phyloP scores from a whole-genome alignment of 108 stramenopile species.

The Cyclotella choctawhatcheeana region DNA sequence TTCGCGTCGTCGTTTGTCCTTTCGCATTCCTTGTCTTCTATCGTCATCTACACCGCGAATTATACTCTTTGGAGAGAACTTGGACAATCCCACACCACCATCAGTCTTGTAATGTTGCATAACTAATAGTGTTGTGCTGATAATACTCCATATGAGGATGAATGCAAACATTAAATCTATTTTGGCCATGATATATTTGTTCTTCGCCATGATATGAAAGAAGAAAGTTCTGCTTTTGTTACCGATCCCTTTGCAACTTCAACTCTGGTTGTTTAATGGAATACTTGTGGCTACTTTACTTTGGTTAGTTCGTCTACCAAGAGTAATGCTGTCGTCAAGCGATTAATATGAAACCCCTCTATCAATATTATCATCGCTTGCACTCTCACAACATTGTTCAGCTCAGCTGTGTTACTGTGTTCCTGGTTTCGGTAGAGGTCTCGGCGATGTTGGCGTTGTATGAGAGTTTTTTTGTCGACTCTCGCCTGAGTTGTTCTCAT shows the following conservation, averaged over 20 bases:
- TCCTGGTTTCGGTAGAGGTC: too few species aligned
- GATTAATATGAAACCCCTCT: too few species aligned
- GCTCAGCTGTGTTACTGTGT: too few species aligned
- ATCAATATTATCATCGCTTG: too few species aligned
- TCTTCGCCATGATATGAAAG: constrained; percentile 5
- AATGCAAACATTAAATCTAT: constrained; percentile 22
- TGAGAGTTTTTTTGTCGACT: too few species aligned
- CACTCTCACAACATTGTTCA: too few species aligned
- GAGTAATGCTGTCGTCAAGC: too few species aligned
- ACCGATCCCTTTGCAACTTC: too few species aligned
- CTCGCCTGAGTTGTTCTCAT: neutral
- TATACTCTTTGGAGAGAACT: neutral
- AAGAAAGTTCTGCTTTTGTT: neutral
- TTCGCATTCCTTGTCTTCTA: neutral
- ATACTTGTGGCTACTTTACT: too few species aligned
- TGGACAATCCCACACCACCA: neutral
- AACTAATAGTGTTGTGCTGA: constrained; percentile 13
- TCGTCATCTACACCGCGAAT: neutral
- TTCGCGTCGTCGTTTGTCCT: neutral
- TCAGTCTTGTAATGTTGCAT: neutral
- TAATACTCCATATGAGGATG: constrained; percentile 25
- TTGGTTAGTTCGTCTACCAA: too few species aligned
- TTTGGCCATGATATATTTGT: constrained; percentile 7
- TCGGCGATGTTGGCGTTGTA: too few species aligned
- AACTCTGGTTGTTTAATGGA: too few species aligned